Base-by-base conservation (phyloP, 257 asterid genomes). In the Solanum dulcamara region DNA sequence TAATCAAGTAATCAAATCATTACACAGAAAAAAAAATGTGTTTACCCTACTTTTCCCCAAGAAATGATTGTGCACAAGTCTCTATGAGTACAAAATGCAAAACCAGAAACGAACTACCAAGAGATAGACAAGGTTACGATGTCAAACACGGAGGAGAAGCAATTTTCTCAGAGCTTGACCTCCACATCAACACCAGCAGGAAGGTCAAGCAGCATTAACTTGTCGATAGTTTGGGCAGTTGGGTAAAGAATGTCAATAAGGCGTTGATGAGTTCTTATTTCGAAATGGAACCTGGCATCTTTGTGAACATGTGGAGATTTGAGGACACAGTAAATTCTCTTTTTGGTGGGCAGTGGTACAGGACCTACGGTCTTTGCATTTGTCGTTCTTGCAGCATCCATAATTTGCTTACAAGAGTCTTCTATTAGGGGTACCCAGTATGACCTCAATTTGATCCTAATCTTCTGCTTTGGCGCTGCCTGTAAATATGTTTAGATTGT, bases 141-240 rank as follows among this genome's bases (percentile, higher is more conserved):
- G 15, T 6, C 5, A 35, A 33, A 53, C 10, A 5, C 37, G 17
- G 14, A 24, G 38, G 44, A 68, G 62, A 46, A 35, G 12, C 2
- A 13, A 35, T 8, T 57, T 67, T 44, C 74, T 94, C 90, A 96
- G 60, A 96, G 98, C 95, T 96, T 93, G 81, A 96, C 99, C 93
- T 96, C 99, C n/a, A 96, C 99, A 60, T 96, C 99, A 33, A 96
- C 99, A 4, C 99, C 99, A 46, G 97, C 98, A 66, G 98, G 99
- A 91, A 96, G 90, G 89, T 94, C 98, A 4, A 96, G 98, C 86
- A 94, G 97, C 99, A 97, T 97, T 91, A 97, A 89, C 5, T 98
- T 94, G 89, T 97, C 99, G 28, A 95, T 97, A 15, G 98, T 95
- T 90, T 95, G 99, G 64, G 99, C 99, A 55, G 98, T 97, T 0